Evolutionary conservation across 805 yeast species (phyloP), one percentile per base, ranked within the genome.

Genomic region (Kazachstania taianensis): DNA sequence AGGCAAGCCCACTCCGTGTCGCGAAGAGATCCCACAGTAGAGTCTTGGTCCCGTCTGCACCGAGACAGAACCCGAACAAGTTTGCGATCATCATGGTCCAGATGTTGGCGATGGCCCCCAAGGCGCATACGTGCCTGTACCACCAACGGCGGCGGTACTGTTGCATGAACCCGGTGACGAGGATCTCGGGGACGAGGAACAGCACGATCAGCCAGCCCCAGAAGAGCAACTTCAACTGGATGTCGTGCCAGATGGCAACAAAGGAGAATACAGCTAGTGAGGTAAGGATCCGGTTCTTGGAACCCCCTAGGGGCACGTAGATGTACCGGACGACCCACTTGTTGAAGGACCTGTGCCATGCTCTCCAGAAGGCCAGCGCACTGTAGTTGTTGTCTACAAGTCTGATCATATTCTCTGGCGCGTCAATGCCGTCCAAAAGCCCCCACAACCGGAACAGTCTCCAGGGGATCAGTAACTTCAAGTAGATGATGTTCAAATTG

Each of bases 71-170:
- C 0, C 99, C 99, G 52, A 81, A 85, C 36, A 94, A 61, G 50
- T 92, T 92, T 12, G 97, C 97, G 44, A 86, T 70, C 86, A 92
- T 86, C 98, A 92, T 89, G 80, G 89, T 72, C 95, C 96, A 89
- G 39, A 92, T 80, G 57, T 92, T 92, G 16, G 69, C 52, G 20
- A 87, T 94, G 4, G 89, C 95, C 3, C 98, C 98, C 5, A 74
- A 45, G 0, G 86, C 95, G 59, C 95, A 83, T 10, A 78, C 50
- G 53, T 80, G 82, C 46, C 96, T 71, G 57, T 70, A 92, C 83
- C 89, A 78, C 66, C 78, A 69, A 39, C 59, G 48, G 7, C 59
- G 46, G 12, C 62, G 61, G 49, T 60, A 76, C 41, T 53, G 58
- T 26, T 57, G 55, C 33, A 62, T 60, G 28, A 52, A 53, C 16